A percentile compares a stretch with the other conserved stretches of the same genome.
Conservation (phyloP, 2,329 filamentous ascomycete species). For the Cladosporium halotolerans region DNA sequence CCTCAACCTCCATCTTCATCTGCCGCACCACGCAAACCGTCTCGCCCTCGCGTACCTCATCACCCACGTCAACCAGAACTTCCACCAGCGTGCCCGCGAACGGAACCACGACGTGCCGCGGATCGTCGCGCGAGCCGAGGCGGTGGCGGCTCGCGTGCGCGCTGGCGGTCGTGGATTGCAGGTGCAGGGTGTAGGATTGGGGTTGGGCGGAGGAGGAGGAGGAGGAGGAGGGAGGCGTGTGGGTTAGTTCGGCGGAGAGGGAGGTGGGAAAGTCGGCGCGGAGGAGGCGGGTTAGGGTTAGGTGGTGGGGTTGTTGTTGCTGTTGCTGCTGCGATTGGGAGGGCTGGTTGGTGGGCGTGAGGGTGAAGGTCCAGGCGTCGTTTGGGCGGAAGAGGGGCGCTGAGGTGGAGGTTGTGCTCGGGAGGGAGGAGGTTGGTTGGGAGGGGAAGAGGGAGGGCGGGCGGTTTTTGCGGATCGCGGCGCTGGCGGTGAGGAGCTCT, state of each 20-base stretch:
- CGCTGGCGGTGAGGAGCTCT: slow-evolving; percentile 30
- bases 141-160: slow-evolving; percentile 37
- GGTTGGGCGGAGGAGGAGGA: slow-evolving; percentile 18
- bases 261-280: slow-evolving; percentile 55
- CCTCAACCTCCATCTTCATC: slow-evolving; percentile 66
- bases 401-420: slow-evolving; percentile 18
- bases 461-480: slow-evolving; percentile 14
- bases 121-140: slow-evolving; percentile 45
- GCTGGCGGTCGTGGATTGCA: slow-evolving; percentile 41
- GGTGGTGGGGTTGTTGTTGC: slow-evolving; percentile 39
- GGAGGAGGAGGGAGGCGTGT: slow-evolving; percentile 33
- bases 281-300: slow-evolving; percentile 49
- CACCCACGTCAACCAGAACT: slow-evolving; percentile 49
- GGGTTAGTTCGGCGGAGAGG: slow-evolving; percentile 48
- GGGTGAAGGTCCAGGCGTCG: slow-evolving; percentile 21
- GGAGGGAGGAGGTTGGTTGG: slow-evolving; percentile 22
- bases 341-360: slow-evolving; percentile 5
- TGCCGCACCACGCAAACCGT: slow-evolving; percentile 55
- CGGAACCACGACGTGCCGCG: slow-evolving; percentile 49
- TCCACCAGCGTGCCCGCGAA: slow-evolving; percentile 56
- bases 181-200: slow-evolving; percentile 35
- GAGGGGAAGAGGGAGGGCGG: slow-evolving; percentile 14
- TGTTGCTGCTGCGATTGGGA: not conserved
- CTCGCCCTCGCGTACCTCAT: slow-evolving; percentile 45
- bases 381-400: slow-evolving; percentile 17